Base-by-base conservation (phyloP, 2,329 filamentous ascomycete genomes). In the Boeremia lycopersici region DNA sequence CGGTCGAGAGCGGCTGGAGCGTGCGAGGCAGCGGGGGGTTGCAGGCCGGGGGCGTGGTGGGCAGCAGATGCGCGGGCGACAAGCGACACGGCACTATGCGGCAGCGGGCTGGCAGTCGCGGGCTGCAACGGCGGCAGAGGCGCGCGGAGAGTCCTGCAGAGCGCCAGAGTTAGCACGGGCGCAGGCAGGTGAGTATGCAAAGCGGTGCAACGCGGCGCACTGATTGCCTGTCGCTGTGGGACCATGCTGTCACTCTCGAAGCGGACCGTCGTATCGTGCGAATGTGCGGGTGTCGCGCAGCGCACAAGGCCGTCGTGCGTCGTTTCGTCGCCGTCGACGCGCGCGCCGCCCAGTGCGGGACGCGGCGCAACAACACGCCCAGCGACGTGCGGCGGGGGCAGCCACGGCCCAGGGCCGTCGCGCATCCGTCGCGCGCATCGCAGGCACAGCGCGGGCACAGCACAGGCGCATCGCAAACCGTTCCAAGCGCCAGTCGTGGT, bases 221-320 rank as follows among this genome's bases (percentile, higher is more conserved):
- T 61, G 62, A 67, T 62, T 67, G 67, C 58, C 57, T 58, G 58
- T 67, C 46, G 66, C 61, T 66, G 73, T 73, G 68, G 58, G 65
- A 74, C 73, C 63, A 56, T 64, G 67, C 71, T 73, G 73, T 74
- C 71, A 74, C 62, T 64, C 69, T 71, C 60, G 58, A 70, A 67
- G 58, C 55, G 64, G 54, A 51, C 43, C 51, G 60, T 67, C 57
- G 64, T 56, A 69, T 68, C 60, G 63, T 64, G 65, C 60, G 55
- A 60, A 61, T 38, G 45, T 53, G 52, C 56, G 56, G 57, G 57
- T 59, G 31, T 64, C 53, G 53, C 49, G 53, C 55, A 65, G 64
- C 38, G 61, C 60, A 73, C 66, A 66, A 66, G 60, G 62, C 64
- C 56, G 65, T 63, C 56, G 72, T 72, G 63, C 65, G 49, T 54